phyloP scores from a whole-genome alignment of 179 eudicot species.

The Heliamphora pulchella region DNA sequence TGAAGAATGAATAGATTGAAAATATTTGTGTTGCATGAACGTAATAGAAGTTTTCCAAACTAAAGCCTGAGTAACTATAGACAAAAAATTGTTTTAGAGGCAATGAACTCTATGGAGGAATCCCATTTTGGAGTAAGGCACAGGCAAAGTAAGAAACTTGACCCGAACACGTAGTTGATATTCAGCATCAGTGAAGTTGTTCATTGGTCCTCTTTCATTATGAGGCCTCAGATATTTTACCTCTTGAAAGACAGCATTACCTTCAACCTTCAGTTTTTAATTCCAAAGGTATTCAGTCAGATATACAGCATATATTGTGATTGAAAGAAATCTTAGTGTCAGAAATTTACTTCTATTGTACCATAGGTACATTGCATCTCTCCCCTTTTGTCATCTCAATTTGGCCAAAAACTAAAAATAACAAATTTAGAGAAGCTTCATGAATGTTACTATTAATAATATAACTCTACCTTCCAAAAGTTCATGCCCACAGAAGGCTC shows the following conservation, averaged over 20 bases:
- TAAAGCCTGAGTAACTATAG: neutral
- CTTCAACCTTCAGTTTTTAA: constrained; percentile 9
- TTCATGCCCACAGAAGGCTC: constrained; percentile 12
- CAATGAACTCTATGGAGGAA: neutral
- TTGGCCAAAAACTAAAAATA: neutral
- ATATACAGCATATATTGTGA: neutral
- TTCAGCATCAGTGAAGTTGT: constrained; percentile 19
- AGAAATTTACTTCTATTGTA: neutral
- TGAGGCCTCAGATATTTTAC: constrained; percentile 11
- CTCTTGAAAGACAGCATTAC: constrained; percentile 11
- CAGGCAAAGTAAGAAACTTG: neutral
- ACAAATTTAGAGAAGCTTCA: constrained; percentile 12
- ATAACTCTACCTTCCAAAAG: constrained; percentile 17
- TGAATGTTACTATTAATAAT: neutral
- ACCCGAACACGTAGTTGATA: constrained; percentile 17
- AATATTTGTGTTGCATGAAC: neutral
- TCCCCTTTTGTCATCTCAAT: constrained; percentile 7
- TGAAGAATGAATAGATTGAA: constrained; percentile 5
- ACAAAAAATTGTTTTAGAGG: neutral
- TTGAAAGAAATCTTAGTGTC: too few relatives aligned
- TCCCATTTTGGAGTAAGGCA: neutral
- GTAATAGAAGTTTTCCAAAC: neutral
- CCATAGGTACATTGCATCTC: neutral
- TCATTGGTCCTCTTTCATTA: constrained; percentile 4
- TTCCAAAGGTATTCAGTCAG: neutral